Percentiles rank a stretch among this genome's conserved stretches.
Evolutionary conservation across 2,329 filamentous ascomycete genomes (phyloP).

Genomic region (Exophiala lecanii-corni): DNA sequence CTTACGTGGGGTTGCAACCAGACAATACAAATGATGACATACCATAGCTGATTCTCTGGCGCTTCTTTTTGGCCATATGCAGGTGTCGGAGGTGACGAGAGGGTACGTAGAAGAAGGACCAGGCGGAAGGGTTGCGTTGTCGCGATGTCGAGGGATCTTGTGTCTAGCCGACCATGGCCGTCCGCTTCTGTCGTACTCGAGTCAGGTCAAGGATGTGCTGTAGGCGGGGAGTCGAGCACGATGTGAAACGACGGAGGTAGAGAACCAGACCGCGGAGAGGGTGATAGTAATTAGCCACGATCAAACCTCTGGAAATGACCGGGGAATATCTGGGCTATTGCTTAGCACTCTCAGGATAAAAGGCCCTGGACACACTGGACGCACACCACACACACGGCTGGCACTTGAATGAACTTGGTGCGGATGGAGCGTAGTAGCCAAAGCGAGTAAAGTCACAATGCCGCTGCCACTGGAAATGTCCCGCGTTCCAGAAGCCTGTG

Average conservation of each 20-base stretch:
- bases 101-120: neutral
- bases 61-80: conserved; percentile 62
- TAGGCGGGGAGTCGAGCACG: neutral
- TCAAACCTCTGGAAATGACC: neutral
- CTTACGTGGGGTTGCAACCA: too few relatives aligned
- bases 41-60: conserved; percentile 69
- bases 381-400: neutral
- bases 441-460: neutral
- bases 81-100: neutral
- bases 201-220: neutral
- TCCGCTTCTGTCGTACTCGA: neutral
- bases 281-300: neutral
- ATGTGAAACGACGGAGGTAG: neutral
- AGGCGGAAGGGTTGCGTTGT: neutral
- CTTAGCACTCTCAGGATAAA: neutral
- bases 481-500: neutral
- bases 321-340: neutral
- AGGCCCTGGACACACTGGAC: too few relatives aligned
- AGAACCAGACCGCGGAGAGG: neutral
- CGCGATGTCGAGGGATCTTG: neutral
- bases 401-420: neutral
- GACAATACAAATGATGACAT: too few relatives aligned
- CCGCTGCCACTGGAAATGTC: neutral
- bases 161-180: neutral
- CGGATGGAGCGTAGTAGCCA: neutral